Evolutionary conservation across 2,329 filamentous ascomycete species (phyloP).

Genomic region (Bipolaris gigantea): DNA sequence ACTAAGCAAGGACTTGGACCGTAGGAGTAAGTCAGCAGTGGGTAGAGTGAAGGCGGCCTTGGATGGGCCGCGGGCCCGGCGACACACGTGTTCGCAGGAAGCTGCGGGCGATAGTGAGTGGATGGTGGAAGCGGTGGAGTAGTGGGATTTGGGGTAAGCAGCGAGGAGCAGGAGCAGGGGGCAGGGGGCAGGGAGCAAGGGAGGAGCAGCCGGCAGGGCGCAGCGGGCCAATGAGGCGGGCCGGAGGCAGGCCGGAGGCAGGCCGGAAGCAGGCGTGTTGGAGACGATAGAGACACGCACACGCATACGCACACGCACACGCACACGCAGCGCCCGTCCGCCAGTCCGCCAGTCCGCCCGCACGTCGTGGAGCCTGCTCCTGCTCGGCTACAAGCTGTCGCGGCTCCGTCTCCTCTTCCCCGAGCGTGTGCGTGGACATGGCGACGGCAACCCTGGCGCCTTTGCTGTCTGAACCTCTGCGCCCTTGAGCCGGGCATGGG

Average conservation of each 20-base stretch:
- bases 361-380: slow-evolving; percentile 18
- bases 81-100: slow-evolving; percentile 19
- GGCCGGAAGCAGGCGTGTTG: slow-evolving; percentile 7
- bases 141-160: slow-evolving; percentile 6
- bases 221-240: no score
- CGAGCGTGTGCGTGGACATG: background rate
- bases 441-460: slow-evolving; percentile 8
- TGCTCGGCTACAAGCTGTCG: slow-evolving; percentile 21
- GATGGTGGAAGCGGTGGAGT: background rate
- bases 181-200: slow-evolving; percentile 12
- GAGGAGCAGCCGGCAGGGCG: background rate
- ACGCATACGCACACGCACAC: no score
- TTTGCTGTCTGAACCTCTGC: background rate
- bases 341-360: background rate
- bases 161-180: no score
- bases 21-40: no score
- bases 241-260: no score
- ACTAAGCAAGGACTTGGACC: no score
- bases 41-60: background rate
- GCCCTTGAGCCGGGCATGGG: no score
- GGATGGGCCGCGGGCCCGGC: background rate
- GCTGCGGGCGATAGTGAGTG: slow-evolving; percentile 19
- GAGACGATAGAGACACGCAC: slow-evolving; percentile 14
- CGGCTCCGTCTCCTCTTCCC: slow-evolving; percentile 19
- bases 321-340: no score